Conservation (phyloP, 176 grass and related monocot species). For the Olyra latifolia region DNA sequence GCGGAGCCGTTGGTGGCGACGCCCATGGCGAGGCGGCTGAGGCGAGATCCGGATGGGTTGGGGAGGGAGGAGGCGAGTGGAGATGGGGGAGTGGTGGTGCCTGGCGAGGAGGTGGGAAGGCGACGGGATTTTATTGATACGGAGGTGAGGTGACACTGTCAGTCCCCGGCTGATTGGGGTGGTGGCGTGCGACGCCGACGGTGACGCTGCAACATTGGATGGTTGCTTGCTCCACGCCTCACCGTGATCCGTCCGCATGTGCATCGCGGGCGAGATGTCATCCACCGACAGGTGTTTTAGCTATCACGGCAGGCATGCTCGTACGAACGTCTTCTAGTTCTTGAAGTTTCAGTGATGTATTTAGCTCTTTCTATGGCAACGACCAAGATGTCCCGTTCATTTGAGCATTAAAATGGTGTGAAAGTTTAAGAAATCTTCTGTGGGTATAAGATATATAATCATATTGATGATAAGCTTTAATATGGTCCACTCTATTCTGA, state of each 20-base stretch:
- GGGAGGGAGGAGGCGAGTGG: not conserved
- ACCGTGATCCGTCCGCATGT: not conserved
- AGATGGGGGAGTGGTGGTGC: conserved; percentile 23
- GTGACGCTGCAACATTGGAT: conserved; percentile 35
- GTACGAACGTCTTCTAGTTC: not conserved
- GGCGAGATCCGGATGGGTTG: conserved; percentile 30
- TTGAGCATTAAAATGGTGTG: no score
- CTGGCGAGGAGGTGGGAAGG: conserved; percentile 12
- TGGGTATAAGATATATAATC: no score
- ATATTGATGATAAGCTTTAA: no score
- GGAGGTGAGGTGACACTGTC: conserved; percentile 4
- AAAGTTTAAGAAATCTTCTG: no score
- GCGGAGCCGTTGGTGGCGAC: conserved; percentile 54
- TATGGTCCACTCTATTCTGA: no score
- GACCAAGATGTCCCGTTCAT: no score
- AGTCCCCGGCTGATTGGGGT: not conserved
- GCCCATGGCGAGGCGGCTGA: conserved; percentile 38
- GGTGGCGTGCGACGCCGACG: conserved; percentile 18
- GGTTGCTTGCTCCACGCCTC: not conserved
- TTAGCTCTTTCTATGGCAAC: not conserved
- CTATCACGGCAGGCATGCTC: not conserved
- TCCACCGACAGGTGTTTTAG: conserved; percentile 21
- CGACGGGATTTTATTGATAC: conserved; percentile 21
- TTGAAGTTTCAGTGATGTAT: not conserved
- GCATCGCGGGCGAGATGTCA: not conserved